Percentiles rank a stretch among this genome's conserved stretches.
phyloP scores from a whole-genome alignment of 1,284 basidiomycete genomes.

The Rhizopogon parksii region DNA sequence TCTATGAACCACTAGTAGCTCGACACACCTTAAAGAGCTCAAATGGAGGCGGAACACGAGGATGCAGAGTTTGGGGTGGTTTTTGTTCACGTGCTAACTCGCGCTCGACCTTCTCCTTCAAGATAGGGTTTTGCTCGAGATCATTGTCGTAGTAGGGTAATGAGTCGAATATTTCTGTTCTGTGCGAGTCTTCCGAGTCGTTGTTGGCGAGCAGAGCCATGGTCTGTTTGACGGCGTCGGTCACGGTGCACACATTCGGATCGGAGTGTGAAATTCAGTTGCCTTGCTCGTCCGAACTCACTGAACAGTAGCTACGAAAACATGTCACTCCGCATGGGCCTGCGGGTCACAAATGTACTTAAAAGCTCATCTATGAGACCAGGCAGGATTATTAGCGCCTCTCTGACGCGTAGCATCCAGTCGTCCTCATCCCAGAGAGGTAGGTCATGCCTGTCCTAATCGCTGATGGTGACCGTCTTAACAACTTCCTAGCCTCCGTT shows the following conservation, averaged over 20 bases:
- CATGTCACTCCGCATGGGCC: constrained; percentile 50
- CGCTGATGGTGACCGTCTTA: constrained; percentile 5
- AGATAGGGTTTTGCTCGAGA: constrained; percentile 66
- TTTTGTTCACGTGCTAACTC: constrained; percentile 66
- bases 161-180: constrained; percentile 61
- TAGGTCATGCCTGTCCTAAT: constrained; percentile 20
- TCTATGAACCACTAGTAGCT: constrained; percentile 3
- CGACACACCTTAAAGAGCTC: constrained; percentile 62
- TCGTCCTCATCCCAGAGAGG: constrained; percentile 46
- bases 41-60: constrained; percentile 62
- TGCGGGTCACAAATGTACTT: constrained; percentile 36
- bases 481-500: constrained; percentile 44
- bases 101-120: constrained; percentile 66
- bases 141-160: constrained; percentile 95
- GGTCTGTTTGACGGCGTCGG: background rate
- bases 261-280: constrained; percentile 18
- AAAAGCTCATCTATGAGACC: constrained; percentile 22
- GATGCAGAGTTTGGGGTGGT: constrained; percentile 51
- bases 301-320: constrained; percentile 5
- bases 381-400: constrained; percentile 17
- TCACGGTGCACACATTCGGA: constrained; percentile 1
- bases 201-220: constrained; percentile 17
- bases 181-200: background rate
- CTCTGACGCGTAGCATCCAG: constrained; percentile 32
- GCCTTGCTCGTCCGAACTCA: constrained; percentile 23